Conservation (phyloP, 106 monocot species). For the Gastrodia elata region DNA sequence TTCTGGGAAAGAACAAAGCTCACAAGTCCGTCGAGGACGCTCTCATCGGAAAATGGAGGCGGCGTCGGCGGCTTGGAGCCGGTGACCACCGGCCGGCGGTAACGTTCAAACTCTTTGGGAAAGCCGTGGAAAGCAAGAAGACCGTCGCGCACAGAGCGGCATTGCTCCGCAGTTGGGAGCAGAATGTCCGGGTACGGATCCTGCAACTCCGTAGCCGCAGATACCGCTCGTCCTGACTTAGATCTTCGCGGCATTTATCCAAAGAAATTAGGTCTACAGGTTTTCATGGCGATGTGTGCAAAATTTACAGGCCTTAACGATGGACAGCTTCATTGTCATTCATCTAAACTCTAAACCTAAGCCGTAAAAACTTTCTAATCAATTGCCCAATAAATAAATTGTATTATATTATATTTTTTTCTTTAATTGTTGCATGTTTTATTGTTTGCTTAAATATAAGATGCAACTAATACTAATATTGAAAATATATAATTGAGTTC, state of each 20-base stretch:
- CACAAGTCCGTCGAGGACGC: slow-evolving; percentile 68
- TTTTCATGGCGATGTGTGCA: too few relatives aligned
- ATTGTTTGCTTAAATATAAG: too few relatives aligned
- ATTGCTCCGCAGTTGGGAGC: slow-evolving; percentile 60
- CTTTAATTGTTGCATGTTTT: too few relatives aligned
- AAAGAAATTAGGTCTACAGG: too few relatives aligned
- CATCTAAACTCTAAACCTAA: too few relatives aligned
- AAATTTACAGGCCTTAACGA: too few relatives aligned
- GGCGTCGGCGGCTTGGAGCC: background rate
- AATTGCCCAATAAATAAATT: too few relatives aligned
- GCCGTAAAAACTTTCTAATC: too few relatives aligned
- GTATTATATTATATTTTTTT: too few relatives aligned
- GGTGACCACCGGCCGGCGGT: slow-evolving; percentile 4
- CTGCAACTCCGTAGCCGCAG: background rate
- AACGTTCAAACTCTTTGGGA: slow-evolving; percentile 46
- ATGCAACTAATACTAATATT: too few relatives aligned
- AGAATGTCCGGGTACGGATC: slow-evolving; percentile 50
- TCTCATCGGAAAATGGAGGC: slow-evolving; percentile 3
- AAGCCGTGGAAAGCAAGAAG: slow-evolving; percentile 68
- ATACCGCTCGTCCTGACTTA: background rate
- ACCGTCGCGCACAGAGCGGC: slow-evolving; percentile 47
- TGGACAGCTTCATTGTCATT: too few relatives aligned
- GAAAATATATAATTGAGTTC: too few relatives aligned
- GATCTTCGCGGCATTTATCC: slow-evolving; percentile 1
- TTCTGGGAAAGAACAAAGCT: slow-evolving; percentile 81